Conservation (phyloP, 2,329 filamentous ascomycete species). For the Metarhizium album region DNA sequence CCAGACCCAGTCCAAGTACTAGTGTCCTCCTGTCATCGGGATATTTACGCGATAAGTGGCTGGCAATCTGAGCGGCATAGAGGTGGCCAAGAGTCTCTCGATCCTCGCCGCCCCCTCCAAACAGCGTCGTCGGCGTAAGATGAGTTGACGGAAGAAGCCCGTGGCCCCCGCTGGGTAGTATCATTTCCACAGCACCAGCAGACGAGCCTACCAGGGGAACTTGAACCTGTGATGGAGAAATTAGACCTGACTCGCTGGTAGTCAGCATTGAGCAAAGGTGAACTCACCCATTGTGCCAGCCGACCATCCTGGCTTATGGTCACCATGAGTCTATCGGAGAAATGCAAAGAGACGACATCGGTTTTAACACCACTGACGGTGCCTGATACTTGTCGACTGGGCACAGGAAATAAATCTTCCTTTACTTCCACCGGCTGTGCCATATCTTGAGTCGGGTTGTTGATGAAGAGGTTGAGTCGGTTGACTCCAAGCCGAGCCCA, state of each 20-base stretch:
- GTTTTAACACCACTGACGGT: slow-evolving; percentile 59
- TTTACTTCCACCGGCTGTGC: slow-evolving; percentile 25
- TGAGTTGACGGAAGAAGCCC: slow-evolving; percentile 65
- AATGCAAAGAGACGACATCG: slow-evolving; percentile 60
- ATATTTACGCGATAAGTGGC: slow-evolving; percentile 60
- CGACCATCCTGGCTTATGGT: slow-evolving; percentile 79
- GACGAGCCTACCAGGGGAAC: slow-evolving; percentile 64
- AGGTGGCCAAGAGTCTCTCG: slow-evolving; percentile 80
- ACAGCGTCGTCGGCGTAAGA: slow-evolving; percentile 74
- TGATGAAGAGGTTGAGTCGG: slow-evolving; percentile 7
- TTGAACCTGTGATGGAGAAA: slow-evolving; percentile 52
- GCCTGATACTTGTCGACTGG: slow-evolving; percentile 47
- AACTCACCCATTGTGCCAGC: slow-evolving; percentile 78
- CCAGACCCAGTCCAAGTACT: slow-evolving; percentile 51
- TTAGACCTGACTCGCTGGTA: slow-evolving; percentile 1
- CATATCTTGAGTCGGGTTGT: slow-evolving; percentile 4
- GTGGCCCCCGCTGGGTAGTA: slow-evolving; percentile 33
- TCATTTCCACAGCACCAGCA: slow-evolving; percentile 51
- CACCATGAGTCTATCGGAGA: slow-evolving; percentile 83
- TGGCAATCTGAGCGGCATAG: slow-evolving; percentile 81
- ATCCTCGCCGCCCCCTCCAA: slow-evolving; percentile 71
- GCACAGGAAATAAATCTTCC: slow-evolving; percentile 56
- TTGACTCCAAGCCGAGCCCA: slow-evolving; percentile 2
- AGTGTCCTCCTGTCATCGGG: slow-evolving; percentile 52
- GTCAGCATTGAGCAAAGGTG: background rate